Evolutionary conservation across 768 basidiomycete species (phyloP), one percentile per base, ranked within the genome.

Genomic region (Tylopilus sp.): DNA sequence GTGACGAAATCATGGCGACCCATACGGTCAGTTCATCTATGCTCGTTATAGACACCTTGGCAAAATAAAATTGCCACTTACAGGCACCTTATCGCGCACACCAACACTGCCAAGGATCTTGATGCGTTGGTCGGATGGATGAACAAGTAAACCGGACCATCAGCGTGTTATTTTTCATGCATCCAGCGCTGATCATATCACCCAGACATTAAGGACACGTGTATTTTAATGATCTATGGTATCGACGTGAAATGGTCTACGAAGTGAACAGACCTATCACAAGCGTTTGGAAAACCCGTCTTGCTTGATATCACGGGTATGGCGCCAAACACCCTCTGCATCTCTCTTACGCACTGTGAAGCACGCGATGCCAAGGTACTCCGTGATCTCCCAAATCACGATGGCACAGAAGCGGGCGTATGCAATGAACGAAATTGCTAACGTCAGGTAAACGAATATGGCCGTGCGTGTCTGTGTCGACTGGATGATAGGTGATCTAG

Each of bases 361-460:
- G 73, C 93, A 98, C 1, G 92, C 95, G 60, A 97, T 92, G 12
- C 95, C 95, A 55, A 95, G 79, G 70, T 86, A 87, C 53, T 93
- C 81, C 50, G 92, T 95, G 69, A 98, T 91, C 57, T 94, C 88
- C 53, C 69, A 71, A 60, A 95, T 92, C 49, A 95, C 91, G n/a
- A 86, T 73, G 25, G 80, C 76, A 60, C 86, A 88, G 69, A 95
- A 95, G 40, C 86, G 78, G 22, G 76, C 81, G 60, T 91, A 95
- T 38, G 79, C 78, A 61, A 83, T 55, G 50, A 90, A 66, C 3
- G 92, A 87, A 31, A 92, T 60, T 2, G 74, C 69, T 30, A 92
- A 76, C 2, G 88, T 88, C 46, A 83, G 65, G 65, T 78, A 83
- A 45, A 99, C 82, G 59, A 94, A 86, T 31, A 88, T 66, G 10